phyloP scores from a whole-genome alignment of 1,284 basidiomycete genomes.

The Cutaneotrichosporon sp. region DNA sequence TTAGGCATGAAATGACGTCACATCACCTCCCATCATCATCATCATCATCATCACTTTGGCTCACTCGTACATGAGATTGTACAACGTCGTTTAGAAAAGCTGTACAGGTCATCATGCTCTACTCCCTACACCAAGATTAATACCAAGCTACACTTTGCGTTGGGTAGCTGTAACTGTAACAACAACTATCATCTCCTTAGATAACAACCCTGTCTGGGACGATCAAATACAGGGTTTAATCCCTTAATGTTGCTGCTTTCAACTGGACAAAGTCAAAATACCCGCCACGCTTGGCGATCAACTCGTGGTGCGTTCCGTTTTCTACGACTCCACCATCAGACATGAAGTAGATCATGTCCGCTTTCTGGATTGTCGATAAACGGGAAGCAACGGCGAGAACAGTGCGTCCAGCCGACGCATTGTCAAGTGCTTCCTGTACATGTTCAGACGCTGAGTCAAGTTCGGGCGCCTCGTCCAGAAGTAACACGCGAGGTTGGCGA shows the following conservation, averaged over 20 bases:
- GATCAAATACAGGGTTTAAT: no score
- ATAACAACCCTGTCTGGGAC: no score
- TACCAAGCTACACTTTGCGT: no score
- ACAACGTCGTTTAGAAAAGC: no score
- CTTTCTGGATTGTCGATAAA: slow-evolving; percentile 88
- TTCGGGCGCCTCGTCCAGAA: slow-evolving; percentile 90
- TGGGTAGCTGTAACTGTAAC: no score
- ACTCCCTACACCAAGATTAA: no score
- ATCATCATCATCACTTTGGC: no score
- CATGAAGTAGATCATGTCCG: slow-evolving; percentile 90
- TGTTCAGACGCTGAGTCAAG: slow-evolving; percentile 91
- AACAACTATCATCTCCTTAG: no score
- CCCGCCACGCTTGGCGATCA: slow-evolving; percentile 68
- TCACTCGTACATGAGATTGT: no score
- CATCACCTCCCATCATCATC: no score
- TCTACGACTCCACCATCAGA: slow-evolving; percentile 84
- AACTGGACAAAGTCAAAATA: slow-evolving; percentile 89
- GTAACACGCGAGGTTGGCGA: slow-evolving; percentile 85
- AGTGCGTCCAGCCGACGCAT: slow-evolving; percentile 82
- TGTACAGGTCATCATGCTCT: no score
- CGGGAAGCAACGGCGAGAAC: slow-evolving; percentile 93
- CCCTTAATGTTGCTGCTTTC: slow-evolving; percentile 52
- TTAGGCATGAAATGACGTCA: no score
- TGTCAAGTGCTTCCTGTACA: slow-evolving; percentile 88
- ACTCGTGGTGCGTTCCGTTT: slow-evolving; percentile 81